Percentiles rank a stretch among this genome's conserved stretches.
phyloP scores from a whole-genome alignment of 2,329 filamentous ascomycete genomes.

The Laburnicola sp. region DNA sequence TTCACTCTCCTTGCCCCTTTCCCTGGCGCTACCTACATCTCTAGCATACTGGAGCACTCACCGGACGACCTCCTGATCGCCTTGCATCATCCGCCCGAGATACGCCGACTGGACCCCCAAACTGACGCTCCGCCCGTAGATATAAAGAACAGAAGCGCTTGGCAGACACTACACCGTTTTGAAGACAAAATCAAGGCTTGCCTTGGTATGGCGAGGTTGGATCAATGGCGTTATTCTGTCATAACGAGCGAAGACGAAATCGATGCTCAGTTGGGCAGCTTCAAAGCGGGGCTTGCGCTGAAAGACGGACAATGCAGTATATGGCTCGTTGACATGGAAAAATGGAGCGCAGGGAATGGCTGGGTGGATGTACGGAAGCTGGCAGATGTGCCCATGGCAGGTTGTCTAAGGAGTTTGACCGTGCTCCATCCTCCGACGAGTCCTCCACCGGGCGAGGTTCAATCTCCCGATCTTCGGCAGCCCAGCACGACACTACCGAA shows the following conservation, averaged over 20 bases:
- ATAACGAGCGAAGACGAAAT: conserved; percentile 1
- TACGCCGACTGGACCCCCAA: background rate
- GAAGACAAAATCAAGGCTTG: background rate
- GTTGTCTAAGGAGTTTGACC: background rate
- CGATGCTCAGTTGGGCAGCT: too few relatives aligned
- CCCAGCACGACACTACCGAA: background rate
- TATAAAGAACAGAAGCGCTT: background rate
- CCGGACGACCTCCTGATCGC: background rate
- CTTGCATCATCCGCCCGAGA: background rate
- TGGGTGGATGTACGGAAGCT: background rate
- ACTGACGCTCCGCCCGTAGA: background rate
- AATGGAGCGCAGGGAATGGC: background rate
- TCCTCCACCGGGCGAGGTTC: too few relatives aligned
- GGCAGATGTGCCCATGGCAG: background rate
- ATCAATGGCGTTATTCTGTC: background rate
- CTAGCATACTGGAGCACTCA: background rate
- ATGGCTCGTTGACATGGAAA: background rate
- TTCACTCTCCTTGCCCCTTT: background rate
- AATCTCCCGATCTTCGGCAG: background rate
- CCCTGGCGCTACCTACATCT: background rate
- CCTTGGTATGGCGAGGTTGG: background rate
- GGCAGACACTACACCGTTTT: background rate
- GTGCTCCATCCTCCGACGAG: background rate
- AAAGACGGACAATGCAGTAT: background rate
- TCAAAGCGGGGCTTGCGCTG: background rate